A percentile compares a stretch with the other conserved stretches of the same genome.
phyloP scores from a whole-genome alignment of 2,329 filamentous ascomycete genomes.

The Plectosphaerella sp. region DNA sequence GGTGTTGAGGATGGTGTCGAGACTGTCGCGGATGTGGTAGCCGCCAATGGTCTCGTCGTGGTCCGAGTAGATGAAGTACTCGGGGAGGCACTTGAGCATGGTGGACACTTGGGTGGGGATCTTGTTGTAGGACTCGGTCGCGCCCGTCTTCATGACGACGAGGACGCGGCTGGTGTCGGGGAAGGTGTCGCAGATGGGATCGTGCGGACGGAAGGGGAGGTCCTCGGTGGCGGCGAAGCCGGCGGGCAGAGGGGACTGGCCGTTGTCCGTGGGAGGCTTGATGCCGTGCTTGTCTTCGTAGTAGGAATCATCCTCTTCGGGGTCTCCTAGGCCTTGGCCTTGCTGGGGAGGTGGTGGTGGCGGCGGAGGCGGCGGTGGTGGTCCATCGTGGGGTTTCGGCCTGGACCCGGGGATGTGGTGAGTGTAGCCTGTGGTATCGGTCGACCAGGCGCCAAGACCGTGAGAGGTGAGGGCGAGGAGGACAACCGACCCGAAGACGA shows the following conservation, averaged over 20 bases:
- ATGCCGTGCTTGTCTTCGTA: conserved; percentile 4
- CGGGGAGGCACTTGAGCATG: conserved; percentile 41
- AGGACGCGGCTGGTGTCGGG: conserved; percentile 41
- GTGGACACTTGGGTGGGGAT: conserved; percentile 52
- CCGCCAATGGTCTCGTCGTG: conserved; percentile 43
- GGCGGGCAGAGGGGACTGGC: background rate
- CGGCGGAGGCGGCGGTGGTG: background rate
- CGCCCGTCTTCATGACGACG: conserved; percentile 54
- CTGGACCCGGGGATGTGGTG: conserved; percentile 4
- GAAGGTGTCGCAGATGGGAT: conserved; percentile 30
- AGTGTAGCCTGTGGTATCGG: conserved; percentile 22
- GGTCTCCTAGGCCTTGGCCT: conserved; percentile 1
- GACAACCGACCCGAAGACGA: conserved; percentile 20
- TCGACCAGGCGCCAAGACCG: conserved; percentile 22
- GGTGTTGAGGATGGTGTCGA: conserved; percentile 37
- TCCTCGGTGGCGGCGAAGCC: conserved; percentile 3
- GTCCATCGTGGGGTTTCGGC: background rate
- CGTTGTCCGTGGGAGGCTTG: background rate
- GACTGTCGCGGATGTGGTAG: conserved; percentile 38
- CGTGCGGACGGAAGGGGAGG: conserved; percentile 13
- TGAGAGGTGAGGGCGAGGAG: conserved; percentile 26
- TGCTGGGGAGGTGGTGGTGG: background rate
- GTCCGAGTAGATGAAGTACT: conserved; percentile 56
- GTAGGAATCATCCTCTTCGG: conserved; percentile 1
- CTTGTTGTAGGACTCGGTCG: conserved; percentile 46